phyloP scores from a whole-genome alignment of 495 filamentous ascomycete species.

The Penicillium taxi region DNA sequence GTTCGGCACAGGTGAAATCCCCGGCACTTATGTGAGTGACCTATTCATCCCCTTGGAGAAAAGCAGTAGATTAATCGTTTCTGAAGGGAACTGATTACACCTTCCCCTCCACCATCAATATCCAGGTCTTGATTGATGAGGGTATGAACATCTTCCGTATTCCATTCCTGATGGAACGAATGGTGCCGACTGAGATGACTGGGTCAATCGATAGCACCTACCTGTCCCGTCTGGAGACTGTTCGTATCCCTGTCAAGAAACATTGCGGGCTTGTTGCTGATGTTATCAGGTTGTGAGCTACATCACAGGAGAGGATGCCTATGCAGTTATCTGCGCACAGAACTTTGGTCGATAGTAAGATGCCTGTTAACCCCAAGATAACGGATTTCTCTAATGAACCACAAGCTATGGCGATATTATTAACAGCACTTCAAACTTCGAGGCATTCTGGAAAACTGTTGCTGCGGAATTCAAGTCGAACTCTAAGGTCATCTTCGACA shows the following conservation, averaged over 20 bases:
- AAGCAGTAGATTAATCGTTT: slow-evolving; percentile 16
- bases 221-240: slow-evolving; percentile 30
- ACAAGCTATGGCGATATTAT: slow-evolving; percentile 57
- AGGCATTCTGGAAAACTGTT: slow-evolving; percentile 56
- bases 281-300: slow-evolving; percentile 45
- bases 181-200: slow-evolving; percentile 45
- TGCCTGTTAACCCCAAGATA: neutral
- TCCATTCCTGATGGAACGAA: slow-evolving; percentile 60
- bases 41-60: neutral
- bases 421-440: slow-evolving; percentile 50
- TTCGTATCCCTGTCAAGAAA: slow-evolving; percentile 17
- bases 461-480: slow-evolving; percentile 52
- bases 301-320: slow-evolving; percentile 54
- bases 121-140: slow-evolving; percentile 47
- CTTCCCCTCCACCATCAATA: slow-evolving; percentile 47
- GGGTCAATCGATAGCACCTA: slow-evolving; percentile 34
- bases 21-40: slow-evolving; percentile 17
- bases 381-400: neutral
- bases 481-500: slow-evolving; percentile 53
- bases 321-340: slow-evolving; percentile 60
- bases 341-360: slow-evolving; percentile 53
- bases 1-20: slow-evolving; percentile 16
- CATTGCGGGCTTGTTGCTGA: too few species aligned
- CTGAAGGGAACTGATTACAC: slow-evolving; percentile 48
- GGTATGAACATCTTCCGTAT: slow-evolving; percentile 67